Conservation (phyloP, 345 rosid genomes). For the Syzygium jambos region DNA sequence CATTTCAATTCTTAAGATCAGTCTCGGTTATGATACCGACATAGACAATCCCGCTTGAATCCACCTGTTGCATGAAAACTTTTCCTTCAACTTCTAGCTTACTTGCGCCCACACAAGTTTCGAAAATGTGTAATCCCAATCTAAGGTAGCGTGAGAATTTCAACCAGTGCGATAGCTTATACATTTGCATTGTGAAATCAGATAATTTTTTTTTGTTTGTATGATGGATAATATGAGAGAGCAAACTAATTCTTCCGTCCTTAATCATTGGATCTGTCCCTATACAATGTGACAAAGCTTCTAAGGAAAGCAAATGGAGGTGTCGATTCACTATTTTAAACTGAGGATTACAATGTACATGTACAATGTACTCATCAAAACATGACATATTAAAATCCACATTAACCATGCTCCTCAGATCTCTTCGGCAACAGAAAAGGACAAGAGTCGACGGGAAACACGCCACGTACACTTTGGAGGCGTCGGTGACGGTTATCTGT, state of each 20-base stretch:
- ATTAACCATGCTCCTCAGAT: not conserved
- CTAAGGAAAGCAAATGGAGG: not conserved
- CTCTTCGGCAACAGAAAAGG: not conserved
- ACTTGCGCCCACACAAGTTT: too few species aligned
- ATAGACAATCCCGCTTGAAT: too few species aligned
- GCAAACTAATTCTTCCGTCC: not conserved
- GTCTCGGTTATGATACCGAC: too few species aligned
- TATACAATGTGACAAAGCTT: not conserved
- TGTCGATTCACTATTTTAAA: not conserved
- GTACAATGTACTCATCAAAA: not conserved
- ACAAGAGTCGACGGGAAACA: not conserved
- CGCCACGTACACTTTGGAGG: not conserved
- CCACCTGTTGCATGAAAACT: too few species aligned
- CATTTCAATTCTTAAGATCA: too few species aligned
- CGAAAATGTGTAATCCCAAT: too few species aligned
- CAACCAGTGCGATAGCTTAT: too few species aligned
- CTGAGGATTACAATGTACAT: not conserved
- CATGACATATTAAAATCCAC: not conserved
- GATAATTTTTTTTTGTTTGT: too few species aligned
- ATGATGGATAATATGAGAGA: not conserved
- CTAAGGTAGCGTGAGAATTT: too few species aligned
- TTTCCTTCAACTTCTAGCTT: too few species aligned
- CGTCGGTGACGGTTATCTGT: not conserved
- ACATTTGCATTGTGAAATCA: too few species aligned
- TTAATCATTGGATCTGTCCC: not conserved